These are phyloP conservation scores for Fusarium palustre DNA, from an alignment of 2,329 filamentous ascomycete species.

Conservation along the genomic window DNA sequence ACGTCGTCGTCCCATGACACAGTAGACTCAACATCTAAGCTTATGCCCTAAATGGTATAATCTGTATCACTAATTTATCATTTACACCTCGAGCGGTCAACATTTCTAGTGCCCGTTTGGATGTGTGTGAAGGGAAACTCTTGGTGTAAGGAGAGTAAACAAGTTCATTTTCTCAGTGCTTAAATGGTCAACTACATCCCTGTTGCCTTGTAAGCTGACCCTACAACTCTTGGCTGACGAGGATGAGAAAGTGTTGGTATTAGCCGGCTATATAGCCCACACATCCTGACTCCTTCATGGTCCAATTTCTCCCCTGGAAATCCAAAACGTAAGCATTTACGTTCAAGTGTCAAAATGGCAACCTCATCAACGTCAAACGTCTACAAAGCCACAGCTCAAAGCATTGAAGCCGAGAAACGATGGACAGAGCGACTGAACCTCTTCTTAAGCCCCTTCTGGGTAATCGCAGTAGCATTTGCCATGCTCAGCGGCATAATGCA, in stretches of 20 bases:
- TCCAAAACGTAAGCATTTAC: not conserved
- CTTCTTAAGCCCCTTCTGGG: slow-evolving; percentile 9
- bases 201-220: not conserved
- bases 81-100: too few relatives aligned
- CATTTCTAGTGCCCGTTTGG: too few relatives aligned
- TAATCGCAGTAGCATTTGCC: slow-evolving; percentile 1
- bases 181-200: not conserved
- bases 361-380: not conserved
- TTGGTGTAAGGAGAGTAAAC: too few relatives aligned
- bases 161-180: too few relatives aligned
- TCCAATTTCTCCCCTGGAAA: fast-evolving
- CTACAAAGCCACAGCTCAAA: not conserved
- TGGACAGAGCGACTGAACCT: slow-evolving; percentile 1
- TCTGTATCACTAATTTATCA: too few relatives aligned
- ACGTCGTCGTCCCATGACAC: slow-evolving; percentile 1
- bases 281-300: not conserved
- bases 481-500: slow-evolving; percentile 7
- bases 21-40: not conserved
- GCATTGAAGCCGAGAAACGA: not conserved
- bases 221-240: not conserved
- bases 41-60: too few relatives aligned
- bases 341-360: not conserved
- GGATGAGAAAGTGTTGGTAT: not conserved
- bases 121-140: too few relatives aligned
- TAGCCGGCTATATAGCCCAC: not conserved